Evolutionary conservation across 805 yeast genomes (phyloP).

Genomic region (Saccharomycopsis malanga): DNA sequence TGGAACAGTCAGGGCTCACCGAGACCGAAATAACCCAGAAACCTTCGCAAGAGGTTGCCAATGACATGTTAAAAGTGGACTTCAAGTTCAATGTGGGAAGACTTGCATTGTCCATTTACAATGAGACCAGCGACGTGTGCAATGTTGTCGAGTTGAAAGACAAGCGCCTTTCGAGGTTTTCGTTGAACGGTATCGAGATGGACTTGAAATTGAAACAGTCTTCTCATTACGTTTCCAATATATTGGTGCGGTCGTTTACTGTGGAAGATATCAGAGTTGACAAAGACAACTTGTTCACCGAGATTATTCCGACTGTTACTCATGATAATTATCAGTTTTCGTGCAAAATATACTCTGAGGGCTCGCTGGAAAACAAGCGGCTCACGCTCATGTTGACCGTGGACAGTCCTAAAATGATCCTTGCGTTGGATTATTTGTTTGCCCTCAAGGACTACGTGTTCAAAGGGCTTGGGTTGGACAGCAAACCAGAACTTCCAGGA

Average conservation of each 20-base stretch:
- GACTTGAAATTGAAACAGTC: slow-evolving; percentile 44
- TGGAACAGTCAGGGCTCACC: no score
- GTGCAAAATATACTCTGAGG: slow-evolving; percentile 43
- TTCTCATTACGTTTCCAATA: slow-evolving; percentile 50
- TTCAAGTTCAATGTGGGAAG: slow-evolving; percentile 55
- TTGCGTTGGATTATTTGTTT: slow-evolving; percentile 82
- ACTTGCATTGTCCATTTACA: slow-evolving; percentile 54
- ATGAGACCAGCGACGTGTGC: slow-evolving; percentile 36
- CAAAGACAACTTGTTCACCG: slow-evolving; percentile 63
- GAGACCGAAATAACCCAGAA: slow-evolving; percentile 23
- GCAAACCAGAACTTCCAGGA: slow-evolving; percentile 1
- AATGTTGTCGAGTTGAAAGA: slow-evolving; percentile 29
- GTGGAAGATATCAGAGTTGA: slow-evolving; percentile 65
- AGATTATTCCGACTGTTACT: slow-evolving; percentile 66
- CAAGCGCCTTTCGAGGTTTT: slow-evolving; percentile 45
- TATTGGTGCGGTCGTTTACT: slow-evolving; percentile 64
- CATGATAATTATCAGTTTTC: slow-evolving; percentile 66
- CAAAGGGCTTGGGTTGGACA: slow-evolving; percentile 33
- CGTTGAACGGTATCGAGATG: slow-evolving; percentile 53
- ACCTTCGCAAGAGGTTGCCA: slow-evolving; percentile 22
- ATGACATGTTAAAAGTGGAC: slow-evolving; percentile 32
- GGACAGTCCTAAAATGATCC: slow-evolving; percentile 71
- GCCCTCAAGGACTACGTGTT: slow-evolving; percentile 63
- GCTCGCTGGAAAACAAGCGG: slow-evolving; percentile 33
- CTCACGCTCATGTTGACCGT: slow-evolving; percentile 53